Evolutionary conservation across 129 eudicot species (phyloP), one percentile per base, ranked within the genome.

Genomic region (Chrysanthemum lavandulifolium): DNA sequence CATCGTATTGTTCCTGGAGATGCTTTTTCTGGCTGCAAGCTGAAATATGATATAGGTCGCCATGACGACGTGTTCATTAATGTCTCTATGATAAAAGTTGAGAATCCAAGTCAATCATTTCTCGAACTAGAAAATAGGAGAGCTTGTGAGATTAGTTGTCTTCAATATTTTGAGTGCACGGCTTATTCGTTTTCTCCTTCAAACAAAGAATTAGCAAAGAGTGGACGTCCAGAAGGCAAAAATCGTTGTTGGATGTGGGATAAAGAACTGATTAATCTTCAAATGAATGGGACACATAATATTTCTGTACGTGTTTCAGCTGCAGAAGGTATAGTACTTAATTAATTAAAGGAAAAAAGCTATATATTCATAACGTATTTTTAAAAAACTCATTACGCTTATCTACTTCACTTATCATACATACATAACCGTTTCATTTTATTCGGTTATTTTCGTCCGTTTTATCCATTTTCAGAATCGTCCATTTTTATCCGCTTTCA

Each of bases 211-310:
- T 33, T 2, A 16, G 0, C 0, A 2, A 2, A 9, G 0, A 13
- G 12, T 8, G 67, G 72, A 2, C 27, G 53, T 13, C 52, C 18
- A 9, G 11, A 6, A 13, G 12, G 5, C 5, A 33, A 10, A 11
- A 59, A 33, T 48, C 15, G 29, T 6, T 83, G 87, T 6, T 67
- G 66, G 76, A 76, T 80, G 6, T 80, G 84, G 87, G 25, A 71
- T 0, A 62, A 27, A 0, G 73, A 71, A 4, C 21, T 72, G 9
- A 4, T 40, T 55, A 47, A 63, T 64, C 73, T 78, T 12, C 68
- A n/a, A 43, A 12, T 1, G 12, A 5, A 25, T 0, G 77, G 82
- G 19, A n/a, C 27, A 43, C 3, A 53, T 15, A 71, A 16, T 71
- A 71, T 78, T 54, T 71, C 68, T 16, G 16, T 78, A 9, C 82